phyloP scores from a whole-genome alignment of 164 flowering plant species.

The Amborella trichopoda region DNA sequence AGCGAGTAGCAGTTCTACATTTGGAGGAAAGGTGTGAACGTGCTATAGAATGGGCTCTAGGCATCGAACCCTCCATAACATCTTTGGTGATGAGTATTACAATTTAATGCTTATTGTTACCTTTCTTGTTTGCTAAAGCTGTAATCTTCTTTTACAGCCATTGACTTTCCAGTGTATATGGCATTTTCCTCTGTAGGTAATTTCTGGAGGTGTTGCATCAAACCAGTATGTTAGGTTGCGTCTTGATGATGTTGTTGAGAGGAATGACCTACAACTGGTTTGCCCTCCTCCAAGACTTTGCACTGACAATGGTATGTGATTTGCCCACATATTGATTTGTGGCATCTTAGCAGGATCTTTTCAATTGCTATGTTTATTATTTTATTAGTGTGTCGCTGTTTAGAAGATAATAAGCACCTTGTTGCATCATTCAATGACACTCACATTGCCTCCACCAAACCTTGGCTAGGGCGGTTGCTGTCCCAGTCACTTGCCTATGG shows the following conservation, averaged over 20 bases:
- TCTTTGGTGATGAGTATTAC: constrained; percentile 33
- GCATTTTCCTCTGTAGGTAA: constrained; percentile 39
- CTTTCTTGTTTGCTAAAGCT: not conserved
- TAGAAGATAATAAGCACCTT: too few relatives aligned
- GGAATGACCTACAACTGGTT: constrained; percentile 50
- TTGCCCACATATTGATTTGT: too few relatives aligned
- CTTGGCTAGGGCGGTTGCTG: too few relatives aligned
- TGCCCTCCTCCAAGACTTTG: constrained; percentile 98
- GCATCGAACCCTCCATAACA: constrained; percentile 75
- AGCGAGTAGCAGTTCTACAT: constrained; percentile 93
- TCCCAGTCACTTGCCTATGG: too few relatives aligned
- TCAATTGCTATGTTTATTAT: too few relatives aligned
- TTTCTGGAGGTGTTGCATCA: constrained; percentile 96
- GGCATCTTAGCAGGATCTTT: too few relatives aligned
- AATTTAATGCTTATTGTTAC: too few relatives aligned
- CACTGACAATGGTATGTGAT: constrained; percentile 79
- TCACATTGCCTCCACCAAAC: too few relatives aligned
- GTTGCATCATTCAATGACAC: too few relatives aligned
- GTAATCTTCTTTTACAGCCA: not conserved
- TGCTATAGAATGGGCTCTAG: constrained; percentile 84
- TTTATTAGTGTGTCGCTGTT: too few relatives aligned
- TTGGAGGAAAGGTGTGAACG: constrained; percentile 90
- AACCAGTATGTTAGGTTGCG: constrained; percentile 76
- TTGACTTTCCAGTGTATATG: not conserved
- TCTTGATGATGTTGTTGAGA: constrained; percentile 49